Evolutionary conservation across 352 stramenopile species (phyloP).

Genomic region (Pythium guiyangense): DNA sequence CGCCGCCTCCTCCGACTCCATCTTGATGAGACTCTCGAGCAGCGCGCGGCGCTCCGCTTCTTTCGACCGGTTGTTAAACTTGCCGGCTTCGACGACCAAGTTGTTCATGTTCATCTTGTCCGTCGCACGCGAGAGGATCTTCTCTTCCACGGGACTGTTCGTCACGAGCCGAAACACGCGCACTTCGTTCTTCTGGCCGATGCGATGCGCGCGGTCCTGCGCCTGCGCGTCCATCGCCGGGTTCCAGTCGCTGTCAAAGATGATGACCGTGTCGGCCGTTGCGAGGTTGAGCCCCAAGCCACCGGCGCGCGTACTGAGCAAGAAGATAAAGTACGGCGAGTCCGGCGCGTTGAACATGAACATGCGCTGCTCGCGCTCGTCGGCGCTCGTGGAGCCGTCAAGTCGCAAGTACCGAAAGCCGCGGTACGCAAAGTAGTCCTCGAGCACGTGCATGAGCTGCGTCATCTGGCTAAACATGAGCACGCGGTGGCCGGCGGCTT

Average conservation of each 20-base stretch:
- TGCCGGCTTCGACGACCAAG: slow-evolving; percentile 83
- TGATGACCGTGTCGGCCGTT: slow-evolving; percentile 98
- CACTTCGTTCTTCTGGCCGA: slow-evolving; percentile 90
- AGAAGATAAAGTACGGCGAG: slow-evolving; percentile 93
- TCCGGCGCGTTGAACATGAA: slow-evolving; percentile 96
- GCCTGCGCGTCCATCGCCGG: slow-evolving; percentile 94
- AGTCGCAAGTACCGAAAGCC: slow-evolving; percentile 95
- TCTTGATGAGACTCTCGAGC: slow-evolving; percentile 86
- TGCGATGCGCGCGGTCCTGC: slow-evolving; percentile 89
- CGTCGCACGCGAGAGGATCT: slow-evolving; percentile 81
- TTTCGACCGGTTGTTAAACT: slow-evolving; percentile 87
- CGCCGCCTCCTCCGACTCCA: slow-evolving; percentile 81
- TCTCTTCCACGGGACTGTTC: slow-evolving; percentile 86
- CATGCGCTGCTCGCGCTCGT: slow-evolving; percentile 97
- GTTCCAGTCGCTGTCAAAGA: slow-evolving; percentile 99
- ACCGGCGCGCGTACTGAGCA: slow-evolving; percentile 96
- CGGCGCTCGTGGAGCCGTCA: slow-evolving; percentile 94
- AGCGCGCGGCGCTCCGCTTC: slow-evolving; percentile 81
- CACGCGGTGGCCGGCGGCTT: slow-evolving; percentile 88
- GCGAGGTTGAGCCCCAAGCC: slow-evolving; percentile 98
- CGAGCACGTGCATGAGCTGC: slow-evolving; percentile 87
- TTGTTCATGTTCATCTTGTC: slow-evolving; percentile 93
- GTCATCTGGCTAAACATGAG: slow-evolving; percentile 92
- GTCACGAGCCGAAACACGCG: slow-evolving; percentile 84
- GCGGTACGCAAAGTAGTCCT: slow-evolving; percentile 89